These are phyloP conservation scores for Gentiana straminea DNA, from an alignment of 257 asterid genomes.

Conservation along the genomic window DNA sequence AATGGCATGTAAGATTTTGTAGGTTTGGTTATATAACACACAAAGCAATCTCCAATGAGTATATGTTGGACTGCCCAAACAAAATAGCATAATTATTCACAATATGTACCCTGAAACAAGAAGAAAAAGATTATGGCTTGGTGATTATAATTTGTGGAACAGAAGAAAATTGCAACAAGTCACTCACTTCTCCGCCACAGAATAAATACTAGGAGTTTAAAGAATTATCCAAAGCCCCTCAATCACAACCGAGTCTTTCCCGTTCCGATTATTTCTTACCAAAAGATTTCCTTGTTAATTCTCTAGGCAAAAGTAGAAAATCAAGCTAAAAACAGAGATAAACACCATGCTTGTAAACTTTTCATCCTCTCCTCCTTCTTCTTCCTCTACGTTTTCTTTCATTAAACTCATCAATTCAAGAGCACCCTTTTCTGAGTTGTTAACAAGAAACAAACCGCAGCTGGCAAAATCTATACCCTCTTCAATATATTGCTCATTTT, in stretches of 20 bases:
- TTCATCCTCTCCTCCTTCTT: conserved; percentile 35
- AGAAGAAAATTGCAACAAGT: conserved; percentile 17
- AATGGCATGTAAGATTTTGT: too few relatives aligned
- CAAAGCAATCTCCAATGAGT: too few relatives aligned
- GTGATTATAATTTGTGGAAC: too few relatives aligned
- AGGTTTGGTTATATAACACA: too few relatives aligned
- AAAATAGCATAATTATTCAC: too few relatives aligned
- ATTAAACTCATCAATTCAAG: conserved; percentile 34
- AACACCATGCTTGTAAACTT: conserved; percentile 52
- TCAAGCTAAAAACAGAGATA: neutral
- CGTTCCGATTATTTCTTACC: conserved; percentile 12
- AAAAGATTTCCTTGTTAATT: conserved; percentile 10
- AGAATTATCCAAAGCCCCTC: conserved; percentile 32
- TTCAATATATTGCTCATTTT: conserved; percentile 14
- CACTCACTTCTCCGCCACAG: conserved; percentile 58
- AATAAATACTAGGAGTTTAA: conserved; percentile 6
- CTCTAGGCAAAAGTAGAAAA: conserved; percentile 10
- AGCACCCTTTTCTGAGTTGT: conserved; percentile 31
- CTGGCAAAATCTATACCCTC: conserved; percentile 15
- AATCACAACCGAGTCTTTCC: conserved; percentile 11
- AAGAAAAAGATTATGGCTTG: too few relatives aligned
- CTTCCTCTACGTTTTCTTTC: conserved; percentile 32
- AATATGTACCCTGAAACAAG: too few relatives aligned
- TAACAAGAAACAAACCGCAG: conserved; percentile 24
- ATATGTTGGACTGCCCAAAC: too few relatives aligned